These are phyloP conservation scores for Albatrellus ellisii DNA, from an alignment of 768 basidiomycete species.

Conservation along the genomic window DNA sequence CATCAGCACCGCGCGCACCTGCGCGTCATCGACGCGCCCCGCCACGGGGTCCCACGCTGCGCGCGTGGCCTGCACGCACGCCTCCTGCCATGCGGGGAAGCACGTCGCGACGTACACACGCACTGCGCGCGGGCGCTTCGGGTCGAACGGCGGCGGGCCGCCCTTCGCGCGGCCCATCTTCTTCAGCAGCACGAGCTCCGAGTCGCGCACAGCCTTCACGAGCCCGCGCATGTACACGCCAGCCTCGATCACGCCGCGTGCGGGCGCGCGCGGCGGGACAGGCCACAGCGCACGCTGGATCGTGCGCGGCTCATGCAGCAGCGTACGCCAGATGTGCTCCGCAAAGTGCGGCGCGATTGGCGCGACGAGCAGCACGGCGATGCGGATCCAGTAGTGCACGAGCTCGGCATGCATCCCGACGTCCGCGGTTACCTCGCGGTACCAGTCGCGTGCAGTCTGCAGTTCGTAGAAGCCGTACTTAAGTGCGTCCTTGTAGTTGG, in stretches of 20 bases:
- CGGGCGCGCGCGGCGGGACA: constrained; percentile 41
- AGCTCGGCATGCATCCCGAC: constrained; percentile 88
- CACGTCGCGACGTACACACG: constrained; percentile 80
- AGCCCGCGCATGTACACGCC: constrained; percentile 79
- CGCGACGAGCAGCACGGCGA: constrained; percentile 64
- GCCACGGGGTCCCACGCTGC: constrained; percentile 45
- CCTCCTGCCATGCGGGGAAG: constrained; percentile 93
- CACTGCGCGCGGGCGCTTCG: constrained; percentile 74
- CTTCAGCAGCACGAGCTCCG: constrained; percentile 69
- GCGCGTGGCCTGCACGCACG: constrained; percentile 62
- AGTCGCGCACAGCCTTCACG: constrained; percentile 86
- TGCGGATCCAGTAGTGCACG: constrained; percentile 73
- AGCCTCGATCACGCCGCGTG: constrained; percentile 56
- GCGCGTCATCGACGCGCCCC: constrained; percentile 70
- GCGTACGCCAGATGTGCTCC: constrained; percentile 75
- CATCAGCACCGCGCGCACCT: constrained; percentile 54
- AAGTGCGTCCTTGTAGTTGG: constrained; percentile 90
- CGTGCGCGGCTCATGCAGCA: constrained; percentile 62
- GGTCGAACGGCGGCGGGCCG: constrained; percentile 51
- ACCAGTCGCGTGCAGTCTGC: constrained; percentile 88
- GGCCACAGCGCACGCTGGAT: constrained; percentile 85
- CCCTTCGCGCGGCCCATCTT: constrained; percentile 48
- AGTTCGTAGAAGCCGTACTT: constrained; percentile 95
- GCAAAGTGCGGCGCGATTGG: constrained; percentile 92
- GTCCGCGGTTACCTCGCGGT: constrained; percentile 83